Base-by-base conservation (phyloP, 1,284 basidiomycete species). In the Cryptococcus sp. region DNA sequence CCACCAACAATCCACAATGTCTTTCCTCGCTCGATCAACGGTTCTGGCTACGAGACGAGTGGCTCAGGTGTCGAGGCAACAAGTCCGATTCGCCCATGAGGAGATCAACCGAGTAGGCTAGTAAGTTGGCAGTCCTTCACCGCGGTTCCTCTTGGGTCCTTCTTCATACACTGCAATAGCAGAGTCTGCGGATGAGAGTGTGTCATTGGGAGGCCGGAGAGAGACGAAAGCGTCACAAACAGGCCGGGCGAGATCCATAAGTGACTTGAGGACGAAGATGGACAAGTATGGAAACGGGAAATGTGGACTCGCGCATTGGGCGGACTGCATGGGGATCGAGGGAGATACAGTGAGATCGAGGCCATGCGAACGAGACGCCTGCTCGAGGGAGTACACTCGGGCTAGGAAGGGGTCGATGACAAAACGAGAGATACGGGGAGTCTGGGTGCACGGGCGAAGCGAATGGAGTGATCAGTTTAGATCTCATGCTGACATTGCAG, bases 81-180 rank as follows among this genome's bases (percentile, higher is more conserved):
- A 63, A 46, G 59, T 54, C 36, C 52, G 63, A 52, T 47, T 37
- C 31, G 57, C 53, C 37, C 65, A 65, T 51, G 52, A 60, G 18
- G 65, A 67, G 54, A 28, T 35, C 37, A 68, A 68, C 53, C 52
- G 55, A 35, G 61, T 68, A 40, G 58, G 59, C 48, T 60, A 66
- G 65, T 68, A 45, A 53, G 65, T 63, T 19, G 18, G 4, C 3
- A n/a, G n/a, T n/a, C n/a, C n/a, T n/a, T n/a, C n/a, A 31, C 14
- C 14, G 18, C 23, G n/a, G 36, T 7, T 37, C 36, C 14, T 37
- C 22, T 46, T 37, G 10, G 10, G 19, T 18, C 11, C 31, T 32
- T n/a, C n/a, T n/a, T n/a, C n/a, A n/a, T n/a, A n/a, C n/a, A n/a
- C n/a, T n/a, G n/a, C n/a, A n/a, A n/a, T n/a, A n/a, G n/a, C n/a